phyloP scores from a whole-genome alignment of 1,284 basidiomycete genomes.

The Stereum hirsutum region DNA sequence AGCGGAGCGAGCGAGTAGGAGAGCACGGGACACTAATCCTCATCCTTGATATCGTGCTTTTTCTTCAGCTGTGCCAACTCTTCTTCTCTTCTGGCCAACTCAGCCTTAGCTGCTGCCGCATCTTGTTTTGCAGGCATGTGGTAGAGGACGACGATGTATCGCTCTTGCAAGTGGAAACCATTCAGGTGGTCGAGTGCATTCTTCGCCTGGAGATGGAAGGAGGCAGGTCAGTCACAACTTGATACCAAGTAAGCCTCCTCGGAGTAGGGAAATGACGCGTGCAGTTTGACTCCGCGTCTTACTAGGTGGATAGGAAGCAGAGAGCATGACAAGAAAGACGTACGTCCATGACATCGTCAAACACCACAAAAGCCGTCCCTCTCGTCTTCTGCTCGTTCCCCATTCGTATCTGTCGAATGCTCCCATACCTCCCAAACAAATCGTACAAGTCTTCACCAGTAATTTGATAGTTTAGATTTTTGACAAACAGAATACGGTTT shows the following conservation, averaged over 20 bases:
- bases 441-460: conserved; percentile 94
- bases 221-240: conserved; percentile 10
- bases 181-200: conserved; percentile 95
- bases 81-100: conserved; percentile 86
- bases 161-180: conserved; percentile 96
- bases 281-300: too few relatives aligned
- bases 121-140: conserved; percentile 97
- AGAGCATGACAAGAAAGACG: conserved; percentile 21
- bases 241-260: too few relatives aligned
- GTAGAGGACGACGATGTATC: conserved; percentile 96
- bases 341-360: conserved; percentile 85
- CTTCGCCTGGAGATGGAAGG: conserved; percentile 61
- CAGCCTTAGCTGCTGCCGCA: conserved; percentile 86
- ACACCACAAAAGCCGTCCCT: conserved; percentile 94
- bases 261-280: too few relatives aligned
- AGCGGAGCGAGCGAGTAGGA: neutral
- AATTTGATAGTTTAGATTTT: conserved; percentile 93
- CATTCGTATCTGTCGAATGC: conserved; percentile 91
- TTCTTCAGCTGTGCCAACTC: conserved; percentile 85
- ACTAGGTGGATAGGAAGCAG: too few relatives aligned
- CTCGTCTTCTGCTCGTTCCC: conserved; percentile 90
- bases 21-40: conserved; percentile 37
- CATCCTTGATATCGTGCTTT: conserved; percentile 69
- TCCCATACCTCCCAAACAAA: conserved; percentile 95
- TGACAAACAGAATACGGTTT: conserved; percentile 80